phyloP scores from a whole-genome alignment of 2,329 filamentous ascomycete genomes.

The Talaromyces sp. region DNA sequence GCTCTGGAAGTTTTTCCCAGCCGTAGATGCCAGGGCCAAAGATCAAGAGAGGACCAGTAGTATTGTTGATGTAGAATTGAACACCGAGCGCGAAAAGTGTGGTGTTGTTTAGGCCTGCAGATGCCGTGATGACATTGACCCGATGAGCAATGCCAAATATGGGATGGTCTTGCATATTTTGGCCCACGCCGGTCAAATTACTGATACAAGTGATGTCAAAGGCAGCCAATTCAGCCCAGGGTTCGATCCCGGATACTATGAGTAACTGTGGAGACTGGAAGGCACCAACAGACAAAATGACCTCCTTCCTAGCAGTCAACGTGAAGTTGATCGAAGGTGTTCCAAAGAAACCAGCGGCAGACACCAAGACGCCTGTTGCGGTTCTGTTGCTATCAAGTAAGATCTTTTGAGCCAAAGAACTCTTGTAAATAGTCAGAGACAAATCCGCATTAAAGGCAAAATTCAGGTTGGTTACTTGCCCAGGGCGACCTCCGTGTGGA shows the following conservation, averaged over 20 bases:
- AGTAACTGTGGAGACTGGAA: conserved; percentile 43
- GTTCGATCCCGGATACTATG: conserved; percentile 31
- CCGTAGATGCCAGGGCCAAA: conserved; percentile 21
- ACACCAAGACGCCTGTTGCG: conserved; percentile 26
- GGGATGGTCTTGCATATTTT: conserved; percentile 46
- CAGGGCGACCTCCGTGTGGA: no score
- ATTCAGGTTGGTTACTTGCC: conserved; percentile 17
- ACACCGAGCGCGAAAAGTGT: conserved; percentile 23
- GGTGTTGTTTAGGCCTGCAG: conserved; percentile 24
- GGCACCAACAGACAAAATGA: conserved; percentile 44
- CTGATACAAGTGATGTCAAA: conserved; percentile 25
- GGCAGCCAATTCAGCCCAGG: conserved; percentile 27
- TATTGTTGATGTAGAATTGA: conserved; percentile 23
- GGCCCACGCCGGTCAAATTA: conserved; percentile 24
- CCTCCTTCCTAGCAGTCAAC: conserved; percentile 37
- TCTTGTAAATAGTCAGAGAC: conserved; percentile 31
- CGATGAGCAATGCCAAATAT: conserved; percentile 33
- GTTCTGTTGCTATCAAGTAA: conserved; percentile 31
- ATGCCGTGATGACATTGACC: conserved; percentile 33
- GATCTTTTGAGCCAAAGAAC: conserved; percentile 34
- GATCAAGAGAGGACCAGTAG: conserved; percentile 23
- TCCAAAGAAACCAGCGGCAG: conserved; percentile 11
- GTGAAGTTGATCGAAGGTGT: conserved; percentile 22
- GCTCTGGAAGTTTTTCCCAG: conserved; percentile 32
- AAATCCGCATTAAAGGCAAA: conserved; percentile 23